phyloP scores from a whole-genome alignment of 192 early-diverging fungal species.

The Coemansia nantahalensis region DNA sequence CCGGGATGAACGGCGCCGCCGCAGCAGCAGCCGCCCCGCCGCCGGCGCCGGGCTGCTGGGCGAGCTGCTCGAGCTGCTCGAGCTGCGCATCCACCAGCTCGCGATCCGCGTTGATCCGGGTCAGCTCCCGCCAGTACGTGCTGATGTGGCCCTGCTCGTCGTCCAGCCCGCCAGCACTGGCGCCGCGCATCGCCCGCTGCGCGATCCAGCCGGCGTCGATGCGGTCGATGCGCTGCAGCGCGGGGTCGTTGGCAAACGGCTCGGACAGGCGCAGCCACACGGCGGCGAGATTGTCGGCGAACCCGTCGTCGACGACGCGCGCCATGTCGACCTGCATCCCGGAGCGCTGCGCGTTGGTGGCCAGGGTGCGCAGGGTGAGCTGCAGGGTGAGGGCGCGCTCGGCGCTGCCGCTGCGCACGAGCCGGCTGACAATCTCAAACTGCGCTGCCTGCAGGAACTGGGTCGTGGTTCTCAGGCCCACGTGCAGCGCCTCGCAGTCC shows the following conservation, averaged over 20 bases:
- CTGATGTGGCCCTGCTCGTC: conserved; percentile 30
- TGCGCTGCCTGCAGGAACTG: conserved; percentile 56
- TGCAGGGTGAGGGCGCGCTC: conserved; percentile 59
- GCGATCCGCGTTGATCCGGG: conserved; percentile 77
- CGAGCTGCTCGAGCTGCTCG: conserved; percentile 4
- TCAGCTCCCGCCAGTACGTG: conserved; percentile 62
- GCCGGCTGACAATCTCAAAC: conserved; percentile 55
- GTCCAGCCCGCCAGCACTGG: conserved; percentile 26
- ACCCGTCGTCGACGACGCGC: conserved; percentile 80
- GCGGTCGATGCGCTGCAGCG: conserved; percentile 69
- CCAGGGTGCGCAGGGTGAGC: conserved; percentile 64
- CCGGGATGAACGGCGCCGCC: too few relatives aligned
- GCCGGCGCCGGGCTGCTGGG: too few relatives aligned
- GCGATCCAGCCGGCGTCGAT: conserved; percentile 76
- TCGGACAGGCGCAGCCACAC: conserved; percentile 71
- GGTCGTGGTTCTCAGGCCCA: conserved; percentile 59
- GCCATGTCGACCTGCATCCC: conserved; percentile 76
- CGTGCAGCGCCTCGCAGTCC: conserved; percentile 57
- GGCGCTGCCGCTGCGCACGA: conserved; percentile 66
- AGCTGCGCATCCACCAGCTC: conserved; percentile 63
- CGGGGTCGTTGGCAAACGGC: conserved; percentile 76
- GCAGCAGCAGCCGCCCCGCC: too few relatives aligned
- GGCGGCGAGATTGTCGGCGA: conserved; percentile 73
- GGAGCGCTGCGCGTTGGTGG: conserved; percentile 67
- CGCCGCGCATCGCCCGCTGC: conserved; percentile 57